Evolutionary conservation across 2,329 filamentous ascomycete species (phyloP), one percentile per base, ranked within the genome.

Genomic region (Xylariaceae sp.): DNA sequence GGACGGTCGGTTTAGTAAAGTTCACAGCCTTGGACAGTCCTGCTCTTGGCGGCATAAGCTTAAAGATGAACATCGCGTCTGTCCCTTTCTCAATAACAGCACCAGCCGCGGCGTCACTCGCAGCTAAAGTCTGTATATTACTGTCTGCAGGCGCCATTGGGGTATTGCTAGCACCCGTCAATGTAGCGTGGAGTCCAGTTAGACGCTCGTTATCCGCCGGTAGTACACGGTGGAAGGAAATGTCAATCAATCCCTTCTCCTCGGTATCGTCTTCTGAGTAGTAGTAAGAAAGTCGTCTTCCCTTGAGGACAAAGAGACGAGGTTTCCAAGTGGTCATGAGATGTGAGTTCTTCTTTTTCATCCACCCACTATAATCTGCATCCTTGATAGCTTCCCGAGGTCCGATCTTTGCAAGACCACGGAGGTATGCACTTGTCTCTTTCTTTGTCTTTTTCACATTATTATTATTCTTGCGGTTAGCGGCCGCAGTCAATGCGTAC

Each of bases 281-380:
- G 69, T 95, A 98, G 70, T 98, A 98, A 0, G 91, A 90, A 22
- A 98, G 73, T 4, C 93, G 84, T 42, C 92, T 83, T 22, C 93
- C 93, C 60, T 90, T 91, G 47, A 98, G 80, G 6, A 98, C 85
- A 62, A 98, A 98, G n/a, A 97, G 76, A 11, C 93, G 84, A 11
- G 91, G 87, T 63, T 97, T 98, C 93, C 93, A 98, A 2, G 91
- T 95, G 2, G 90, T 90, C 85, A 98, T 95, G 25, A 97, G 74
- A 60, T 92, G 93, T 2, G 89, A 92, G 48, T 89, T 95, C 68
- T 94, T 91, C 77, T 98, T 98, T 75, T 93, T 97, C 93, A 98
- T 98, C 93, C 93, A 98, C 1, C 93, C 93, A 59, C 85, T 92
- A 65, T 95, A 97, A 62, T 98, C 92, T 44, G 89, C 92, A 50